phyloP scores from a whole-genome alignment of 169 alveolate genomes.

The Fabrea salina region DNA sequence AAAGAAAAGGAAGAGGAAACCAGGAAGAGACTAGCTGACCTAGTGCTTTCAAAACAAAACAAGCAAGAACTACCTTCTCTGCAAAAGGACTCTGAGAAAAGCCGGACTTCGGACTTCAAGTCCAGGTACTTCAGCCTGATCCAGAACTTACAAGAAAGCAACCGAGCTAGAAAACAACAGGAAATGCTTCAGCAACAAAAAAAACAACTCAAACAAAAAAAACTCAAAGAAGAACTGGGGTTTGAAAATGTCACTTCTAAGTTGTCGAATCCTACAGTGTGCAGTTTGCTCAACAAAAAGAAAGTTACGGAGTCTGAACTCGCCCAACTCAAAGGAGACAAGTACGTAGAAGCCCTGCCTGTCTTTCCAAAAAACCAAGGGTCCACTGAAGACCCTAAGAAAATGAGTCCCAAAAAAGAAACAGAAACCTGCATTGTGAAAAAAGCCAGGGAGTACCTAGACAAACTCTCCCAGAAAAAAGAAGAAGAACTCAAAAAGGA shows the following conservation, averaged over 20 bases:
- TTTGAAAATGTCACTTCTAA: not conserved
- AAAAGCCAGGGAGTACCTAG: not conserved
- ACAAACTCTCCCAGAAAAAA: not conserved
- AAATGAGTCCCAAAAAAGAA: not conserved
- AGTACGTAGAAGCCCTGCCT: not conserved
- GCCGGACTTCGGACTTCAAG: too few species aligned
- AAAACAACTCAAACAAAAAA: not conserved
- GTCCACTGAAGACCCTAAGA: not conserved
- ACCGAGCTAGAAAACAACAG: too few species aligned
- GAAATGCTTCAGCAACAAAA: too few species aligned
- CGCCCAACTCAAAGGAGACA: not conserved
- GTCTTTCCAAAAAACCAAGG: not conserved
- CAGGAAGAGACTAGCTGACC: constrained; percentile 22
- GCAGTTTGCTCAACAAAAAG: not conserved
- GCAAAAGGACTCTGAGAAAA: not conserved
- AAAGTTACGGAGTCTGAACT: not conserved
- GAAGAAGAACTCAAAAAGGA: not conserved
- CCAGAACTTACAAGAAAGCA: too few species aligned
- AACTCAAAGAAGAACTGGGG: not conserved
- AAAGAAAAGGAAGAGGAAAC: constrained; percentile 1
- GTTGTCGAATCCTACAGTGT: not conserved
- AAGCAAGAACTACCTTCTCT: not conserved
- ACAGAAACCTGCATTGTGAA: not conserved
- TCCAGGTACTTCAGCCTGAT: too few species aligned
- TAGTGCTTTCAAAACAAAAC: constrained; percentile 11